Conservation (phyloP, 306 rosid genomes). For the Cucurbita pepo region DNA sequence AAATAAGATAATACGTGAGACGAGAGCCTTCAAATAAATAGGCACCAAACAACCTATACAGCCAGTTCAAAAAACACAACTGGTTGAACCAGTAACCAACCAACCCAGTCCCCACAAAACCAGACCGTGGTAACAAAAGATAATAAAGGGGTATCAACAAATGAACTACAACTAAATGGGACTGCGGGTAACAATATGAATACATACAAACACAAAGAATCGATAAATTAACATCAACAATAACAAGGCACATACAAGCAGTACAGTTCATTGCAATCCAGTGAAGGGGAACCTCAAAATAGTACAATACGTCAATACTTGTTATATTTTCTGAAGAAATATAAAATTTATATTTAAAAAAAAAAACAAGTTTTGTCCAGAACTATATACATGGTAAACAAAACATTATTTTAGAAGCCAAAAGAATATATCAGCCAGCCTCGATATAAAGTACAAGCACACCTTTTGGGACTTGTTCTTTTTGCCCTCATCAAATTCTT, state of each 20-base stretch:
- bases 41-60: neutral
- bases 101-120: neutral
- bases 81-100: neutral
- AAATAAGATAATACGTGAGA: neutral
- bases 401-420: slow-evolving; percentile 4
- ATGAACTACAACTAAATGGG: neutral
- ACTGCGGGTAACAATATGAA: neutral
- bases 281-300: neutral
- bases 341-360: no score
- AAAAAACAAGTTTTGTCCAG: neutral
- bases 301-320: neutral
- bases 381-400: neutral
- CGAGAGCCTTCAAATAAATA: neutral
- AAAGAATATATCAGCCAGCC: neutral
- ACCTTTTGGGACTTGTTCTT: slow-evolving; percentile 87
- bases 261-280: neutral
- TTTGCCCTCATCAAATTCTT: slow-evolving; percentile 78
- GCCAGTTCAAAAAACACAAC: neutral
- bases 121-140: neutral
- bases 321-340: no score
- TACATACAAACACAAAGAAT: neutral
- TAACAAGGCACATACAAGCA: neutral
- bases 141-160: neutral
- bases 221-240: neutral
- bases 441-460: slow-evolving; percentile 9